Conservation (phyloP, 192 early-diverging fungal genomes). For the Backusella psychrophila region DNA sequence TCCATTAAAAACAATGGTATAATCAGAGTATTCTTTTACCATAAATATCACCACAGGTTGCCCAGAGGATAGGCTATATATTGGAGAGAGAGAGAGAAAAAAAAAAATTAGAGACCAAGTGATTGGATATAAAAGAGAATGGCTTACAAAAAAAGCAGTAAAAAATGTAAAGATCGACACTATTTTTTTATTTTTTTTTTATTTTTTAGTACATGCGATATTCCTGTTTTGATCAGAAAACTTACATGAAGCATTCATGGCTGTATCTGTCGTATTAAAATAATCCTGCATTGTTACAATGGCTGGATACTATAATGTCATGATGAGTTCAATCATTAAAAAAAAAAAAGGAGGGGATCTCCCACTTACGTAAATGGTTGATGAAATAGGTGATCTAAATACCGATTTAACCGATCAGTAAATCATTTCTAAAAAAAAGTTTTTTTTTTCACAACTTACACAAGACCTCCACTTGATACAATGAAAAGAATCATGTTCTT, state of each 20-base stretch:
- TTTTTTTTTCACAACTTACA: neutral
- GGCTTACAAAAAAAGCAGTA: too few species aligned
- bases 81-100: neutral
- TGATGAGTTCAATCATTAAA: neutral
- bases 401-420: neutral
- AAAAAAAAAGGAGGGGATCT: neutral
- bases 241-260: slow-evolving; percentile 31
- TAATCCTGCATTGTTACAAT: slow-evolving; percentile 23
- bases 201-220: too few species aligned
- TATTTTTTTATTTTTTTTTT: too few species aligned
- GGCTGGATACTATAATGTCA: slow-evolving; percentile 19
- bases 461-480: slow-evolving; percentile 4
- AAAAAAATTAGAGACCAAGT: neutral
- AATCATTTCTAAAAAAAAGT: neutral
- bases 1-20: neutral
- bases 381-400: slow-evolving; percentile 21
- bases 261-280: slow-evolving; percentile 24
- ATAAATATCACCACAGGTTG: slow-evolving; percentile 24
- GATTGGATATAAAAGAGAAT: neutral
- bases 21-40: neutral
- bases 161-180: too few species aligned
- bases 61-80: slow-evolving; percentile 27
- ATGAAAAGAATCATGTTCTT: slow-evolving; percentile 10
- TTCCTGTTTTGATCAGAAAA: neutral
- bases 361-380: slow-evolving; percentile 29